Percentiles rank a stretch among this genome's conserved stretches.
Conservation (phyloP, 2,329 filamentous ascomycete genomes). For the Trichoderma breve region DNA sequence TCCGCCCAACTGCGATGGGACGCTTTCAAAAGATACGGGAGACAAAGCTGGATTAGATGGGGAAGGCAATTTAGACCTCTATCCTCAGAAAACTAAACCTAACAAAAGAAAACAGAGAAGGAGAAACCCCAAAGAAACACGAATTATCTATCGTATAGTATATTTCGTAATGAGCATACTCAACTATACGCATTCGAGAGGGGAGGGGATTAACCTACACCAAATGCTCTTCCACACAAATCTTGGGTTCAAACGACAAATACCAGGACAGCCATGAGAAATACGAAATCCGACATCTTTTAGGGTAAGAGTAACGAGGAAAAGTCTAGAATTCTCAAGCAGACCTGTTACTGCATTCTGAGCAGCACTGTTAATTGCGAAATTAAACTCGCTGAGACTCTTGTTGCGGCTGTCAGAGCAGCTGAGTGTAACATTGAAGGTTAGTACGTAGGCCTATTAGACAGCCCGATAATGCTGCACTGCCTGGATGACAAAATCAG, state of each 20-base stretch:
- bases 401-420: background rate
- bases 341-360: background rate
- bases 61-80: too few species aligned
- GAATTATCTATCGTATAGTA: too few species aligned
- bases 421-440: background rate
- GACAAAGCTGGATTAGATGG: too few species aligned
- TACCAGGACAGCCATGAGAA: background rate
- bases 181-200: too few species aligned
- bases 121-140: fast-evolving
- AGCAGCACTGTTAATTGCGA: background rate
- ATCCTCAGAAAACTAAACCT: too few species aligned
- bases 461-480: background rate
- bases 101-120: too few species aligned
- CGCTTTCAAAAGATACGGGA: background rate
- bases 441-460: too few species aligned
- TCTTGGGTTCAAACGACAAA: background rate
- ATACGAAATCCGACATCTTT: background rate
- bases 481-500: background rate
- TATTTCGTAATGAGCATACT: too few species aligned
- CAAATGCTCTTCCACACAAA: too few species aligned
- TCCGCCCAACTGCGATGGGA: background rate
- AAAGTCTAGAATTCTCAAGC: background rate
- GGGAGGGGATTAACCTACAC: too few species aligned
- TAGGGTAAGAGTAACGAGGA: background rate
- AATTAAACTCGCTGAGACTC: background rate